Conservation (phyloP, 306 rosid species). For the Cucurbita moschata region DNA sequence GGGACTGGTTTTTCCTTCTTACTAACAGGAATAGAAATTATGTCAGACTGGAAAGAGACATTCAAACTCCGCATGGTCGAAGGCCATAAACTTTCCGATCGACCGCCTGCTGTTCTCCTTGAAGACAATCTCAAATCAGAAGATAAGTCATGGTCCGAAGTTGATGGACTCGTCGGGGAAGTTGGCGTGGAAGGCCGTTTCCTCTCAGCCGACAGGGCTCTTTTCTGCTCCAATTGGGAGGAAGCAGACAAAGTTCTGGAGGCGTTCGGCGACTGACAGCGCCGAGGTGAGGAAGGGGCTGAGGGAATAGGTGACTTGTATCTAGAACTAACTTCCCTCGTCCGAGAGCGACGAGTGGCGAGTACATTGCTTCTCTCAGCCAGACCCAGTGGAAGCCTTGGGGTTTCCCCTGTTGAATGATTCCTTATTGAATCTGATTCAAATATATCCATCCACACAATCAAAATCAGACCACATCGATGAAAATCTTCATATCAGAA, state of each 20-base stretch:
- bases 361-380: constrained; percentile 70
- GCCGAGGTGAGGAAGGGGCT: constrained; percentile 27
- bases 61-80: constrained; percentile 96
- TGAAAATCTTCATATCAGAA: constrained; percentile 25
- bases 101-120: constrained; percentile 25
- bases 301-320: constrained; percentile 69
- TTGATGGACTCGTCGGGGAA: constrained; percentile 58
- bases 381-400: constrained; percentile 51
- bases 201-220: constrained; percentile 69
- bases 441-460: constrained; percentile 81
- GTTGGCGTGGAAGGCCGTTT: constrained; percentile 84
- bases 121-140: constrained; percentile 32
- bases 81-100: constrained; percentile 73
- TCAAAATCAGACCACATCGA: constrained; percentile 76
- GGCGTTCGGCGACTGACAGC: constrained; percentile 56
- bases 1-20: constrained; percentile 76
- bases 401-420: constrained; percentile 34
- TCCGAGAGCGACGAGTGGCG: constrained; percentile 25
- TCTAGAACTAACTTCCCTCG: constrained; percentile 63
- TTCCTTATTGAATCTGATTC: constrained; percentile 54
- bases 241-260: constrained; percentile 42
- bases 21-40: constrained; percentile 73
- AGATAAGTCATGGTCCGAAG: constrained; percentile 45
- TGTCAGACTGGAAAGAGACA: constrained; percentile 87
- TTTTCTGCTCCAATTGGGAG: constrained; percentile 44